phyloP scores from a whole-genome alignment of 108 stramenopile genomes.

The Parietichytrium sp. region DNA sequence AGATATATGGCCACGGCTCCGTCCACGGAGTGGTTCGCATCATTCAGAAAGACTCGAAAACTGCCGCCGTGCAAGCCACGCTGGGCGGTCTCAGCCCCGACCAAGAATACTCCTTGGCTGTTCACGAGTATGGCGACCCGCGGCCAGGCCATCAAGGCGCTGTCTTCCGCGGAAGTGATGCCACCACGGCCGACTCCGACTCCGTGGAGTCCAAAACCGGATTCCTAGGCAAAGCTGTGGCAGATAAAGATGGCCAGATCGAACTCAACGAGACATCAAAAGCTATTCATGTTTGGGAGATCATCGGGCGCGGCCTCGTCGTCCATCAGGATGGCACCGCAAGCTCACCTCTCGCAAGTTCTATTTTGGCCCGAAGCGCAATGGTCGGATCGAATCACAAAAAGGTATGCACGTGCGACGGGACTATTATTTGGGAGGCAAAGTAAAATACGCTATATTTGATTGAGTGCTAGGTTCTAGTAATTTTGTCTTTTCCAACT shows the following conservation, averaged over 20 bases:
- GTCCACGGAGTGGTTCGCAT: constrained; percentile 27
- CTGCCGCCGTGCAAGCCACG: neutral
- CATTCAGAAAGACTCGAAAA: constrained; percentile 2
- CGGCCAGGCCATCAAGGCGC: constrained; percentile 5
- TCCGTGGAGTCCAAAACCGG: neutral
- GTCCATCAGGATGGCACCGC: neutral
- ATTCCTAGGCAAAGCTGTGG: neutral
- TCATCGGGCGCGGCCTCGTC: constrained; percentile 6
- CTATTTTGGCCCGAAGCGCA: constrained; percentile 2
- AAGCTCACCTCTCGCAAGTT: neutral
- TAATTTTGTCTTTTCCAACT: too few species aligned
- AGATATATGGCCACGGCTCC: neutral
- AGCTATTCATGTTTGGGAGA: constrained; percentile 13
- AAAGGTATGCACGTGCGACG: constrained; percentile 39
- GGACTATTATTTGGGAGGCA: constrained; percentile 31
- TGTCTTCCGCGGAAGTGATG: neutral
- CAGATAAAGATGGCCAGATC: neutral
- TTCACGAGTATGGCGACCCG: neutral
- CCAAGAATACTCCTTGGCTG: neutral
- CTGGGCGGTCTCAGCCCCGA: neutral
- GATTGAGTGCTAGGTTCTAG: too few species aligned
- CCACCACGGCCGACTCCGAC: neutral
- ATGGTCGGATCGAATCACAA: constrained; percentile 24
- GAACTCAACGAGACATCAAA: constrained; percentile 20
- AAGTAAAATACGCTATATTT: neutral